These are phyloP conservation scores for Malassezia dermatis DNA, from an alignment of 1,284 basidiomycete species.

Conservation along the genomic window DNA sequence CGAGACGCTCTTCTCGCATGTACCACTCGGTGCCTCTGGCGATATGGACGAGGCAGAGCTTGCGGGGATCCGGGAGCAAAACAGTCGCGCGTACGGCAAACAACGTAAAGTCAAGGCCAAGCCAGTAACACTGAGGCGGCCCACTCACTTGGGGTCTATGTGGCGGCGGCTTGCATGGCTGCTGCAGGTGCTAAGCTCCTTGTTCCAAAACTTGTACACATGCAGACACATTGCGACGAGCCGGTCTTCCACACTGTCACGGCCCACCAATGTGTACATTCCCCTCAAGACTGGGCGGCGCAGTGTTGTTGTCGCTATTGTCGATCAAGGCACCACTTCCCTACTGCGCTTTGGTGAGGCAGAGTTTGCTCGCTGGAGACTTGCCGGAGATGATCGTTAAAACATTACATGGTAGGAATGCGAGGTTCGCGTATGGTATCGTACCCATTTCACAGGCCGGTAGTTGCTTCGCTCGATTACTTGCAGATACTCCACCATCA, in stretches of 20 bases:
- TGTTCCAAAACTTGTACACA: not conserved
- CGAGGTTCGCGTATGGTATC: conserved; percentile 33
- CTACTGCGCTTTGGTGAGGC: conserved; percentile 81
- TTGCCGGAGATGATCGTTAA: conserved; percentile 16
- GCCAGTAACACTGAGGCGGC: conserved; percentile 10
- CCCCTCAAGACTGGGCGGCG: conserved; percentile 71
- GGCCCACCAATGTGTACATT: conserved; percentile 40
- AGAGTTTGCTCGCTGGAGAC: conserved; percentile 56
- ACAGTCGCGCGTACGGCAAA: conserved; percentile 32
- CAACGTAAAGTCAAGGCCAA: conserved; percentile 2
- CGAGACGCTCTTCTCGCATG: conserved; percentile 26
- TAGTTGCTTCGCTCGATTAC: conserved; percentile 95
- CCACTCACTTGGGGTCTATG: conserved; percentile 11
- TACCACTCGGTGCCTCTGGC: conserved; percentile 24
- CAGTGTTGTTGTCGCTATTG: conserved; percentile 72
- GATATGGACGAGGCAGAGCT: conserved; percentile 20
- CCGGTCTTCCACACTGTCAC: not conserved
- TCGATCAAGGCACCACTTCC: conserved; percentile 76
- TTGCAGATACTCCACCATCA: conserved; percentile 92
- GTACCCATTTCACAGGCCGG: conserved; percentile 52
- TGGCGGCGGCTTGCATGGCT: conserved; percentile 6
- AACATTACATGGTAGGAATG: conserved; percentile 38
- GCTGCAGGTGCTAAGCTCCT: not conserved
- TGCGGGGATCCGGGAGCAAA: conserved; percentile 23
- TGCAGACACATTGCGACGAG: not conserved